Evolutionary conservation across 352 stramenopile species (phyloP), one percentile per base, ranked within the genome.

Genomic region (Pseudoperonospora humuli): DNA sequence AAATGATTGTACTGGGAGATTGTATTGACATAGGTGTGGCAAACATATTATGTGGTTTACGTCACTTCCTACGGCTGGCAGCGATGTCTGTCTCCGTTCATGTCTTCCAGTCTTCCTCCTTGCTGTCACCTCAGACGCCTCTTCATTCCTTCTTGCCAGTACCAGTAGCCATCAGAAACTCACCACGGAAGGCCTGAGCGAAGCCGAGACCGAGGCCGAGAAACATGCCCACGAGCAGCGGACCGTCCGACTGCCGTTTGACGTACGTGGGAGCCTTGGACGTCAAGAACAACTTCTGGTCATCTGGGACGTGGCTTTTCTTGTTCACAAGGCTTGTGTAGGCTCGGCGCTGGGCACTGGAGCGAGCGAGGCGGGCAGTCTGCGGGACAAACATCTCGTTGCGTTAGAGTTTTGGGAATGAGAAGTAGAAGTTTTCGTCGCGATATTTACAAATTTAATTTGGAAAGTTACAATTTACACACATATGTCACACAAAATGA

Each of bases 81-180:
- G 11, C 11, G 3, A 32, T 19, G 5, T 14, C 19, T 25, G 7
- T 18, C 6, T 36, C 18, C 38, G 14, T 38, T 44, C 44, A 44
- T 19, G 18, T 29, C 17, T 38, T 23, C 42, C 42, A 21, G 13
- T 18, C 19, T 26, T 31, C n/a, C 26, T 25, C 14, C 4, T 25
- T 15, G 26, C 26, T 32, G 26, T 15, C 4, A 13, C 14, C 3
- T 5, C 5, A 25, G 3, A 7, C 3, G 17, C 9, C 13, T 31
- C 52, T 44, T 81, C 78, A 84, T 18, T 85, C 67, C 53, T 84
- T 84, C 69, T 88, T 88, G 62, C 58, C 49, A 18, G 51, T 67
- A 44, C 75, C 75, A 26, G 59, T 80, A 58, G 65, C 69, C 76
- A 89, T 89, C 67, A 54, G 69, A 45, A 80, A 35, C 54, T 86